Percentiles rank a stretch among this genome's conserved stretches.
These are phyloP conservation scores for Boletus rufocinnamomeus DNA, from an alignment of 768 basidiomycete species.

Conservation along the genomic window DNA sequence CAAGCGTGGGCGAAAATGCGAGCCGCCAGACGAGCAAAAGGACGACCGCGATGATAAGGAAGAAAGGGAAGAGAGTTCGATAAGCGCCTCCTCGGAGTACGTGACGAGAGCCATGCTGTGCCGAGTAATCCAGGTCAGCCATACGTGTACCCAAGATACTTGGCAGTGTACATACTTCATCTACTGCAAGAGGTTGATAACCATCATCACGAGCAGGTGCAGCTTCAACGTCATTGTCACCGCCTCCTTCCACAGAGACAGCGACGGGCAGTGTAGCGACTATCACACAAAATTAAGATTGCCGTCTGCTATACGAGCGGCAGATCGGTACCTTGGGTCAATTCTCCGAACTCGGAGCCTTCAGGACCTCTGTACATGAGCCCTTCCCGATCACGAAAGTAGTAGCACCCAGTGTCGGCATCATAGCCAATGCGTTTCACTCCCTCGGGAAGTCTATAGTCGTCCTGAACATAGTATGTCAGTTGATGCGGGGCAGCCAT, in stretches of 20 bases:
- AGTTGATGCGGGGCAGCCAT: background rate
- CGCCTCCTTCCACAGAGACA: constrained; percentile 29
- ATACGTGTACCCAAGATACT: background rate
- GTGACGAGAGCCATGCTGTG: constrained; percentile 36
- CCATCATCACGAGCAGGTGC: constrained; percentile 55
- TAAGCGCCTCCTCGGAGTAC: constrained; percentile 48
- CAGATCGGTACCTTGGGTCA: constrained; percentile 40
- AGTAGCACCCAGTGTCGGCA: constrained; percentile 65
- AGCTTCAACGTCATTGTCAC: constrained; percentile 54
- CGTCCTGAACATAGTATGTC: constrained; percentile 39
- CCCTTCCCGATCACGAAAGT: constrained; percentile 60
- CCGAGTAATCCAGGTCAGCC: constrained; percentile 22
- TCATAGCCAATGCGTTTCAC: constrained; percentile 75
- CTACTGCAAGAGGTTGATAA: constrained; percentile 54
- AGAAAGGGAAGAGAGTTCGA: constrained; percentile 68
- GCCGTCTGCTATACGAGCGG: background rate
- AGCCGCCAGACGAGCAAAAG: constrained; percentile 68
- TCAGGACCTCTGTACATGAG: constrained; percentile 55
- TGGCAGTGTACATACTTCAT: constrained; percentile 42
- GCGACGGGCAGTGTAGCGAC: constrained; percentile 35
- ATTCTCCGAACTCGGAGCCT: constrained; percentile 62
- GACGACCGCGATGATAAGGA: constrained; percentile 64
- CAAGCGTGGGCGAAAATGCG: constrained; percentile 40
- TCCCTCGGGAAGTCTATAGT: constrained; percentile 54
- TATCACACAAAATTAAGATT: constrained; percentile 9